Evolutionary conservation across 306 rosid genomes (phyloP), one percentile per base, ranked within the genome.

Genomic region (Cicer judaicum): DNA sequence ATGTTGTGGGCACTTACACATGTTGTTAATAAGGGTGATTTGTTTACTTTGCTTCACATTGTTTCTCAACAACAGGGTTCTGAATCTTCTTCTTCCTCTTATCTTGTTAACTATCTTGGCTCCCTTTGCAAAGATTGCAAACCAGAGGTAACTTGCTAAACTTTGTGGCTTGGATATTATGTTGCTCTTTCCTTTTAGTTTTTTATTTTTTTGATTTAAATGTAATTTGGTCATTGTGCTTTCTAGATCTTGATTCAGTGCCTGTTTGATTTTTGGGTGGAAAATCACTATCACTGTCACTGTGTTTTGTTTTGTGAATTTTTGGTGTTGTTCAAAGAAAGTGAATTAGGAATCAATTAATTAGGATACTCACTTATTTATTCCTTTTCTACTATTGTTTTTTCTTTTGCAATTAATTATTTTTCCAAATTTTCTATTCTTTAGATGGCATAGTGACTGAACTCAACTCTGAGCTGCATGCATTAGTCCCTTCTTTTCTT

Each of bases 1-100:
- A 85, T 92, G 87, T 76, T 90, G 84, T 94, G 99, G 99, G 97
- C 99, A 8, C 95, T 94, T 64, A 88, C 93, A 2, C 93, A 94
- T 83, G 83, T 88, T 0, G 96, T 83, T 21, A 86, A 87, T 53
- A 90, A 85, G 95, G 89, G 88, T 73, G 99, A 94, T 84, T 75
- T 92, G 74, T 83, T 94, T 14, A 89, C 99, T 65, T 93, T 94
- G 5, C 99, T 94, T 79, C 93, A 85, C 40, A 68, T 94, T 49
- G 69, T 91, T 40, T 87, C 92, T 79, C 82, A 85, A 18, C 55
- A 77, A 11, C 19, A 9, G 7, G 81, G 40, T 53, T 64, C 88
- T 70, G 79, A 75, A 0, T 83, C 93, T 79, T 68, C 56, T 52
- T 78, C 5, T 78, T 85, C 96, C 1, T 46, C 91, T 2, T 81